Base-by-base conservation (phyloP, 2,329 filamentous ascomycete species). In the Ascochyta fabae region DNA sequence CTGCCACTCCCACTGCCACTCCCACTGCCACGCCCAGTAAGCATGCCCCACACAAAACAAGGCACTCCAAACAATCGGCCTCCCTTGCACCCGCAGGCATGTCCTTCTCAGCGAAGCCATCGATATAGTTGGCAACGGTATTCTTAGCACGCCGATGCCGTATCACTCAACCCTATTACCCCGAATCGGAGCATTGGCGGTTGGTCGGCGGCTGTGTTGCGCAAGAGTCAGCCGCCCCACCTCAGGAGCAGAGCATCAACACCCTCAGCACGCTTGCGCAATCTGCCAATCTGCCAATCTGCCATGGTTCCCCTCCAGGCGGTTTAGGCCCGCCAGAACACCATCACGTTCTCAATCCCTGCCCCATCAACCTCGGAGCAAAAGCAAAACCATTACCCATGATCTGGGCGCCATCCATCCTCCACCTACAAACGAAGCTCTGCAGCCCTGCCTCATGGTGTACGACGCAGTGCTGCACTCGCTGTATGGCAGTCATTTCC, bases 71-170 rank as follows among this genome's bases (percentile, higher is more conserved):
- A 27, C 43, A 38, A 31, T 43, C 19, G 29, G 34, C 41, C 29
- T 62, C 51, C 48, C 49, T 56, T 59, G 58, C 54, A 47, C 64
- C 12, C 48, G 22, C 56, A 43, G 40, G 44, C 58, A 23, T 36
- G 48, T 45, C 48, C 48, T 45, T 49, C 53, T 56, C 57, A 64
- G 59, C 57, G 48, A 49, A 31, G 34, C 42, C 51, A 57, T 50
- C 61, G 49, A 41, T 47, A 41, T 56, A 41, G 57, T 52, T 53
- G 55, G 42, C 33, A 15, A 48, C 60, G 42, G 53, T 57, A 48
- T 74, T 73, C 70, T 74, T 74, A 72, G 71, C 68, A 67, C 66
- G 69, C 68, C 71, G 69, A 69, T 67, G 70, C 64, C 64, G 67
- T 65, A 66, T 66, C 61, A 61, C 62, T 53, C 60, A 56, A 41